A percentile compares a stretch with the other conserved stretches of the same genome.
phyloP scores from a whole-genome alignment of 345 rosid genomes.

The Lepidium aucheri region DNA sequence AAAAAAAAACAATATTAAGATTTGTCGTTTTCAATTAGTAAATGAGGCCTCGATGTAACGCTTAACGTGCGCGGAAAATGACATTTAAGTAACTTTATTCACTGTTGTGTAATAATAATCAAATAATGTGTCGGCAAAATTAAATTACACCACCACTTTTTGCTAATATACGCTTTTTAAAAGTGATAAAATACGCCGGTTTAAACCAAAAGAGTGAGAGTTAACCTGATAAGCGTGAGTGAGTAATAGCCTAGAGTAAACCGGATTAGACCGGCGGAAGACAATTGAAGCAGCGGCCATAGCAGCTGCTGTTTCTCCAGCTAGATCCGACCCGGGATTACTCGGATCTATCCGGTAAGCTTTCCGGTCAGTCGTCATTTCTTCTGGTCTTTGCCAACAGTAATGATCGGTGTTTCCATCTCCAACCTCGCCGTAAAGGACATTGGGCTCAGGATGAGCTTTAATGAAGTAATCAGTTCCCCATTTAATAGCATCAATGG shows the following conservation, averaged over 20 bases:
- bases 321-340: conserved; percentile 97
- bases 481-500: conserved; percentile 91
- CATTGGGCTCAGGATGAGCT: conserved; percentile 89
- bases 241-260: conserved; percentile 69
- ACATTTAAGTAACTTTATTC: conserved; percentile 14
- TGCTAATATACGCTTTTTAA: background rate
- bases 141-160: background rate
- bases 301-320: conserved; percentile 97
- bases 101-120: conserved; percentile 7
- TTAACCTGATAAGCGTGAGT: conserved; percentile 78
- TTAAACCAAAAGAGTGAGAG: too few relatives aligned
- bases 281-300: conserved; percentile 98
- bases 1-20: background rate
- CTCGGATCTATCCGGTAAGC: conserved; percentile 85
- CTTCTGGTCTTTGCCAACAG: conserved; percentile 99
- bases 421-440: conserved; percentile 98
- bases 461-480: conserved; percentile 95
- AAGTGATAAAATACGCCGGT: conserved; percentile 1
- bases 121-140: too few relatives aligned
- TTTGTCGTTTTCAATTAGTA: conserved; percentile 9
- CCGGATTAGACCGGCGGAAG: conserved; percentile 64
- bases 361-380: conserved; percentile 91
- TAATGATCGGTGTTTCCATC: conserved; percentile 96
- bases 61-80: conserved; percentile 22
- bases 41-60: conserved; percentile 8